These are phyloP conservation scores for Suhomyces chickasaworum DNA, from an alignment of 1,139 yeast species.

Conservation along the genomic window DNA sequence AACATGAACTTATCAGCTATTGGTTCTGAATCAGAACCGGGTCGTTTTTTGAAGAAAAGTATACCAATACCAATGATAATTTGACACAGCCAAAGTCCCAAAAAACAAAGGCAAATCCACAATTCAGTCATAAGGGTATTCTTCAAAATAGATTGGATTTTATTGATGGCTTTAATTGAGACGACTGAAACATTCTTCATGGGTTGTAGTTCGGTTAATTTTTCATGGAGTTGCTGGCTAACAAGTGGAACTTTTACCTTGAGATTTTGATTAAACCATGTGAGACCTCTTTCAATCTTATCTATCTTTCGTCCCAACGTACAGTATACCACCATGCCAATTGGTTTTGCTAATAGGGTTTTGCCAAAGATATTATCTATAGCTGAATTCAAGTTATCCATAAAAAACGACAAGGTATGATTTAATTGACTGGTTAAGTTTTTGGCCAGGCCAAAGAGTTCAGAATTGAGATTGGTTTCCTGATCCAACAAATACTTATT, in stretches of 20 bases:
- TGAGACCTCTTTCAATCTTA: constrained; percentile 65
- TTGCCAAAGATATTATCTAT: constrained; percentile 54
- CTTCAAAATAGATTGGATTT: constrained; percentile 33
- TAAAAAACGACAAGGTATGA: constrained; percentile 48
- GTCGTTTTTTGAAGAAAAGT: constrained; percentile 9
- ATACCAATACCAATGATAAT: constrained; percentile 38
- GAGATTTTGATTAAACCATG: constrained; percentile 75
- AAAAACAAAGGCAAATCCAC: constrained; percentile 42
- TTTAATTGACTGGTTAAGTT: constrained; percentile 58
- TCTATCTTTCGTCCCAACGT: constrained; percentile 72
- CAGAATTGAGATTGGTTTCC: constrained; percentile 54
- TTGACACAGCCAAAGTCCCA: constrained; percentile 53
- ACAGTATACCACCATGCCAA: constrained; percentile 72
- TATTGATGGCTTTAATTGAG: constrained; percentile 22
- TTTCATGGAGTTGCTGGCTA: constrained; percentile 4
- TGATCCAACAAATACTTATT: constrained; percentile 28
- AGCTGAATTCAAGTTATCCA: constrained; percentile 31
- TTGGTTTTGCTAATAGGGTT: constrained; percentile 66
- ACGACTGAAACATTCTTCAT: constrained; percentile 7
- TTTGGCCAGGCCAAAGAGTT: constrained; percentile 67
- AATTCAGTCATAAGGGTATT: constrained; percentile 46
- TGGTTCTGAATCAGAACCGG: not conserved
- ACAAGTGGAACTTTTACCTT: constrained; percentile 56
- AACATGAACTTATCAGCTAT: constrained; percentile 3
- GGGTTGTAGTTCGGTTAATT: constrained; percentile 6